These are phyloP conservation scores for Phytophthora vignae DNA, from an alignment of 352 stramenopile genomes.

Conservation along the genomic window DNA sequence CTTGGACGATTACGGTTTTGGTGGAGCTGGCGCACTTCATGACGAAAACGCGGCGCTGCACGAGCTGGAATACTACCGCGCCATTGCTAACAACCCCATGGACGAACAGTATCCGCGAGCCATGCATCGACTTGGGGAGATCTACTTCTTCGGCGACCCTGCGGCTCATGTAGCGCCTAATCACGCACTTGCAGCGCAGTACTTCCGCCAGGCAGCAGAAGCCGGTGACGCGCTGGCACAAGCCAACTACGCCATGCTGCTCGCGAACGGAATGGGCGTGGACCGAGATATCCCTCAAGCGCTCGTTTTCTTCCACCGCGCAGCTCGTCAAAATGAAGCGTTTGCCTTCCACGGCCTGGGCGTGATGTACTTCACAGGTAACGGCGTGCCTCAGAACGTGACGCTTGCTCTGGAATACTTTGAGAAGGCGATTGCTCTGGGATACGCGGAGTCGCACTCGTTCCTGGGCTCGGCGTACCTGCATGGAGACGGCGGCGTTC, in stretches of 20 bases:
- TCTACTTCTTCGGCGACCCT: slow-evolving; percentile 78
- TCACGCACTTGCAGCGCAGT: slow-evolving; percentile 51
- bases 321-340: slow-evolving; percentile 59
- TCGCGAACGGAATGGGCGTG: slow-evolving; percentile 71
- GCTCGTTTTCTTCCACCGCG: slow-evolving; percentile 65
- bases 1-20: slow-evolving; percentile 36
- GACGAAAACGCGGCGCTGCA: slow-evolving; percentile 57
- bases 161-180: slow-evolving; percentile 63
- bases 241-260: slow-evolving; percentile 79
- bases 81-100: slow-evolving; percentile 63
- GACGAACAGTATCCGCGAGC: slow-evolving; percentile 69
- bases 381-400: slow-evolving; percentile 65
- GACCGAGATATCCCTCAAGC: slow-evolving; percentile 64
- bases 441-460: slow-evolving; percentile 71
- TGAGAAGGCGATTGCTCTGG: slow-evolving; percentile 60
- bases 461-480: slow-evolving; percentile 77
- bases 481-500: slow-evolving; percentile 62
- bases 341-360: slow-evolving; percentile 78
- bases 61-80: slow-evolving; percentile 70
- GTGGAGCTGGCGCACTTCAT: slow-evolving; percentile 15
- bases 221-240: slow-evolving; percentile 68
- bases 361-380: slow-evolving; percentile 64
- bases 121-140: slow-evolving; percentile 70
- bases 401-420: slow-evolving; percentile 69
- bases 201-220: slow-evolving; percentile 77